phyloP scores from a whole-genome alignment of 1,284 basidiomycete genomes.

The Ceraceosorus bombacis region DNA sequence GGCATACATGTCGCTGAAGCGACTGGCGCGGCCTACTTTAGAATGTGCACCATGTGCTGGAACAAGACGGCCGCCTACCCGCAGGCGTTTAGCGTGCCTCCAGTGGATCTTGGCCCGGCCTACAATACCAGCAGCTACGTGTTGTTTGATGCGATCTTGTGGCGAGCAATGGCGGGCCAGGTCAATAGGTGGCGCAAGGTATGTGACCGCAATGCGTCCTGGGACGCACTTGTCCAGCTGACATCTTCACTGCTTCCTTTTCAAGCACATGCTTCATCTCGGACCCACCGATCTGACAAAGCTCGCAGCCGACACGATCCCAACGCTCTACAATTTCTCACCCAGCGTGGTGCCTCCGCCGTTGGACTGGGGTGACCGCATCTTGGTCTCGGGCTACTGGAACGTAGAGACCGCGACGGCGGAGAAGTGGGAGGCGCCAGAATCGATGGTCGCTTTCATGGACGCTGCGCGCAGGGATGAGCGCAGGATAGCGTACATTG shows the following conservation, averaged over 20 bases:
- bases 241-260: no score
- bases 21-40: conserved; percentile 36
- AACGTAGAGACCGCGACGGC: conserved; percentile 49
- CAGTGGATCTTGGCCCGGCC: conserved; percentile 25
- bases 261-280: no score
- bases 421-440: conserved; percentile 56
- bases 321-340: conserved; percentile 45
- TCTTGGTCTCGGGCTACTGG: conserved; percentile 42
- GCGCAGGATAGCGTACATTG: conserved; percentile 50
- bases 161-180: conserved; percentile 36
- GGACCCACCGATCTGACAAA: conserved; percentile 20
- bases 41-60: conserved; percentile 46
- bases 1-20: conserved; percentile 43
- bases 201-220: no score
- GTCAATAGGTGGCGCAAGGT: conserved; percentile 40
- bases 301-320: conserved; percentile 26
- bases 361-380: conserved; percentile 36
- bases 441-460: conserved; percentile 57
- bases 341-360: conserved; percentile 38
- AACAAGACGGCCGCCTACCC: conserved; percentile 35
- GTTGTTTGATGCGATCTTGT: conserved; percentile 39
- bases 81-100: conserved; percentile 39
- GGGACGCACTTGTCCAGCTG: no score
- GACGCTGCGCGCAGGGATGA: conserved; percentile 56
- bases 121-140: conserved; percentile 36